phyloP scores from a whole-genome alignment of 2,329 filamentous ascomycete genomes.

The Aspergillus unguis region DNA sequence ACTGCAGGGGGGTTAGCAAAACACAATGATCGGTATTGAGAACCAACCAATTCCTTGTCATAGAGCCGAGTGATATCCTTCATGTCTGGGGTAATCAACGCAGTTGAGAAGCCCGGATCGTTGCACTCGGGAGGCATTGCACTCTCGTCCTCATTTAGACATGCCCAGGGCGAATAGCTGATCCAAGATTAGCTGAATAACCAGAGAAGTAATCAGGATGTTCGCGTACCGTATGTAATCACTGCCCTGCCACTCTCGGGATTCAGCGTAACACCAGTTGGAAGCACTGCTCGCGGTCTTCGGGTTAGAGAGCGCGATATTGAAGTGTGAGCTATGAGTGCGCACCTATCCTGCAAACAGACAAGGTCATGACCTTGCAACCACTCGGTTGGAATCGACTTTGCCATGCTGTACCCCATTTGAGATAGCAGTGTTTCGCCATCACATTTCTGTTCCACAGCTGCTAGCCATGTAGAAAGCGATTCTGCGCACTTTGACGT shows the following conservation, averaged over 20 bases:
- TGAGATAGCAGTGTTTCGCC: neutral
- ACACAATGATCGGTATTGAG: too few relatives aligned
- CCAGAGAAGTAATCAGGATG: too few relatives aligned
- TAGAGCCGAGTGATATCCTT: neutral
- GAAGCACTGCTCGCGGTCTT: too few relatives aligned
- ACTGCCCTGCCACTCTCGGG: neutral
- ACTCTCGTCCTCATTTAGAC: too few relatives aligned
- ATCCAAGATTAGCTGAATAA: too few relatives aligned
- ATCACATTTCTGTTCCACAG: neutral
- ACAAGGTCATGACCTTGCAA: slow-evolving; percentile 2
- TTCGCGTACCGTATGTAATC: neutral
- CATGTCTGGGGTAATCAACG: too few relatives aligned
- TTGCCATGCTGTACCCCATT: neutral
- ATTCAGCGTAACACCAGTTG: neutral
- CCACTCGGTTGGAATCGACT: slow-evolving; percentile 3
- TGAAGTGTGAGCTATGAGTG: too few relatives aligned
- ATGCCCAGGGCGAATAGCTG: too few relatives aligned
- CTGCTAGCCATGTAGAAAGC: neutral
- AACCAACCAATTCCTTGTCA: neutral
- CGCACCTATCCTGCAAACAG: slow-evolving; percentile 4
- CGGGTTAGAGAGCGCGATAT: too few relatives aligned
- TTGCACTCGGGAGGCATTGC: neutral
- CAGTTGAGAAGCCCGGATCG: neutral
- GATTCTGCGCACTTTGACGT: neutral
- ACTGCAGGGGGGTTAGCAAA: neutral